Conservation (phyloP, 116 monocot species). For the Cymodocea nodosa region DNA sequence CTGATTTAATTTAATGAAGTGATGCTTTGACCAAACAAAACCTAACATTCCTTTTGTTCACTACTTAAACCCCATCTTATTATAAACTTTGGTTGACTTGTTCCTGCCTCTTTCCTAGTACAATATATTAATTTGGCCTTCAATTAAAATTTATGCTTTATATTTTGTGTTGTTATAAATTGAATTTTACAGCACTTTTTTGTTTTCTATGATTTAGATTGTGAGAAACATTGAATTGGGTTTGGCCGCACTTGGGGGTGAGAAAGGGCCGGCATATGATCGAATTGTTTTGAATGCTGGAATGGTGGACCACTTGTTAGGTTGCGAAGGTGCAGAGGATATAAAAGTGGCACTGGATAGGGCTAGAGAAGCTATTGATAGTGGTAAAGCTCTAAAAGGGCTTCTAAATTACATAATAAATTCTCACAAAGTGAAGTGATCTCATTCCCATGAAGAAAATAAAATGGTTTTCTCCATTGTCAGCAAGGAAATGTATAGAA, state of each 20-base stretch:
- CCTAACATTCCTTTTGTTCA: no score
- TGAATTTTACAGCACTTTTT: no score
- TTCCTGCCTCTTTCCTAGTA: no score
- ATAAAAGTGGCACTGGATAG: constrained; percentile 47
- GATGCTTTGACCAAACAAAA: no score
- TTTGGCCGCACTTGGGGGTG: constrained; percentile 61
- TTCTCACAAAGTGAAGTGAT: constrained; percentile 53
- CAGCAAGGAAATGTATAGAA: no score
- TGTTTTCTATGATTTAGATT: constrained; percentile 20
- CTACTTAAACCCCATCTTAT: no score
- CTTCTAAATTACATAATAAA: constrained; percentile 68
- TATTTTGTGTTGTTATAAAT: no score
- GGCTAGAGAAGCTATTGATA: constrained; percentile 84
- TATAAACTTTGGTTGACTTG: no score
- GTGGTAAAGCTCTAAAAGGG: constrained; percentile 67
- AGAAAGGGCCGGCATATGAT: constrained; percentile 88
- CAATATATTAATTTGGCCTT: no score
- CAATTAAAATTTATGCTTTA: no score
- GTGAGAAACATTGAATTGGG: constrained; percentile 76
- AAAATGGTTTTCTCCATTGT: not conserved
- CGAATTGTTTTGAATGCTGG: constrained; percentile 82
- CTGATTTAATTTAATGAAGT: no score
- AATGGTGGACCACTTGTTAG: constrained; percentile 81
- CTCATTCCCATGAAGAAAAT: not conserved
- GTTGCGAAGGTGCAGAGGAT: constrained; percentile 71